Percentiles rank a stretch among this genome's conserved stretches.
Evolutionary conservation across 768 basidiomycete species (phyloP).

Genomic region (Daedaleopsis nitida): DNA sequence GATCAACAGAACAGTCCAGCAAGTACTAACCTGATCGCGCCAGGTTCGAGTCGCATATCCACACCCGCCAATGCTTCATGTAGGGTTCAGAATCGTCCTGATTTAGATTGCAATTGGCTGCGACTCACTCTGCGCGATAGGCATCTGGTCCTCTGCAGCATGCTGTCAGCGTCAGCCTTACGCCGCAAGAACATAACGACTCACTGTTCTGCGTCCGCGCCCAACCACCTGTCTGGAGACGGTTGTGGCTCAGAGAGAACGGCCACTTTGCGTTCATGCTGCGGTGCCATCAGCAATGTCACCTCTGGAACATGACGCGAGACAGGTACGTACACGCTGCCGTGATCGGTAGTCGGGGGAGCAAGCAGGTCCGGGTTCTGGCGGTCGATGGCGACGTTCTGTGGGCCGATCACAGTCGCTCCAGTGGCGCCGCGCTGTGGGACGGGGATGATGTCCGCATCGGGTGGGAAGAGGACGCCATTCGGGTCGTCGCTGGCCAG

Average conservation of each 20-base stretch:
- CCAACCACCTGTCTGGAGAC: slow-evolving; percentile 63
- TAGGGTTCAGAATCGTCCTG: too few species aligned
- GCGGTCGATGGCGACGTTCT: slow-evolving; percentile 53
- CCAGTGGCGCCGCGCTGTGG: slow-evolving; percentile 47
- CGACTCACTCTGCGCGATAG: slow-evolving; percentile 37
- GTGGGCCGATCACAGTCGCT: slow-evolving; percentile 52
- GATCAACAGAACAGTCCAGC: background rate
- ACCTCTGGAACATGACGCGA: background rate
- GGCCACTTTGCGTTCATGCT: slow-evolving; percentile 62
- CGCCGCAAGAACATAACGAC: slow-evolving; percentile 6
- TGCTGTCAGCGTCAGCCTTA: background rate
- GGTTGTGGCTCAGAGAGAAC: slow-evolving; percentile 61
- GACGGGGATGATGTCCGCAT: slow-evolving; percentile 27
- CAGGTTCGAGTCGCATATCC: slow-evolving; percentile 37
- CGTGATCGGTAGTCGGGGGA: slow-evolving; percentile 64
- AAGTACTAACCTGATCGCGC: slow-evolving; percentile 32
- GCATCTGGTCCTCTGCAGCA: slow-evolving; percentile 37
- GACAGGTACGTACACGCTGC: slow-evolving; percentile 41
- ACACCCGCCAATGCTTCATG: slow-evolving; percentile 32
- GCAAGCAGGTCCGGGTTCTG: slow-evolving; percentile 60
- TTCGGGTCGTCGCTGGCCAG: slow-evolving; percentile 33
- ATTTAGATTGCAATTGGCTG: too few species aligned
- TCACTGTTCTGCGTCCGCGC: slow-evolving; percentile 59
- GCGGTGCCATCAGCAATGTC: background rate
- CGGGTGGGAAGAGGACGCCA: slow-evolving; percentile 20